phyloP scores from a whole-genome alignment of 1,284 basidiomycete species.

The Cutaneotrichosporon sp. region DNA sequence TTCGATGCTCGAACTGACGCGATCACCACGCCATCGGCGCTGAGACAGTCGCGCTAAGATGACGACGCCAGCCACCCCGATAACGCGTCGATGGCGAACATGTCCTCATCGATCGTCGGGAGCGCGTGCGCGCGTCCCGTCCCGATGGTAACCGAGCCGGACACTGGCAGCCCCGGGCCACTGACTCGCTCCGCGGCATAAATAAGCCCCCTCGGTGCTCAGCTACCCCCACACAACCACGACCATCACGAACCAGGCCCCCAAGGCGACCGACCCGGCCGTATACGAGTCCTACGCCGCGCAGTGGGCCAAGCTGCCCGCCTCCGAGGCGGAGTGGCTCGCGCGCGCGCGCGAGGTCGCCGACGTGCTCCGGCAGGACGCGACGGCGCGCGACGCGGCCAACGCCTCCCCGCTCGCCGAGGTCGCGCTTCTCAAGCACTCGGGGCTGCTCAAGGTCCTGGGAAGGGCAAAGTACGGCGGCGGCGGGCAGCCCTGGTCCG shows the following conservation, averaged over 20 bases:
- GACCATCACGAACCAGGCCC: neutral
- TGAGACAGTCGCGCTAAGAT: neutral
- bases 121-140: neutral
- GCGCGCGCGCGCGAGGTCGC: conserved; percentile 14
- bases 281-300: conserved; percentile 13
- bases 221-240: neutral
- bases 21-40: neutral
- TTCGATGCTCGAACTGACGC: neutral
- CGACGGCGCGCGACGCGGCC: conserved; percentile 11
- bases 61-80: neutral
- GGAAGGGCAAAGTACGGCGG: conserved; percentile 12
- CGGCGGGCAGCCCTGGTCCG: conserved; percentile 12
- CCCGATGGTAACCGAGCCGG: neutral
- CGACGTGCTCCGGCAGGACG: conserved; percentile 5
- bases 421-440: conserved; percentile 18
- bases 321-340: conserved; percentile 10
- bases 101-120: neutral
- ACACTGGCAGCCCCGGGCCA: neutral
- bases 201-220: neutral
- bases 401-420: conserved; percentile 18
- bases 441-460: conserved; percentile 14
- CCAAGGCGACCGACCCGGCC: conserved; percentile 12
- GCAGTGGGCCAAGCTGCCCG: conserved; percentile 6
- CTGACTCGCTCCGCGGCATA: neutral
- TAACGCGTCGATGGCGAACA: neutral